Evolutionary conservation across 352 stramenopile species (phyloP).

Genomic region (Phytophthora hibernalis): DNA sequence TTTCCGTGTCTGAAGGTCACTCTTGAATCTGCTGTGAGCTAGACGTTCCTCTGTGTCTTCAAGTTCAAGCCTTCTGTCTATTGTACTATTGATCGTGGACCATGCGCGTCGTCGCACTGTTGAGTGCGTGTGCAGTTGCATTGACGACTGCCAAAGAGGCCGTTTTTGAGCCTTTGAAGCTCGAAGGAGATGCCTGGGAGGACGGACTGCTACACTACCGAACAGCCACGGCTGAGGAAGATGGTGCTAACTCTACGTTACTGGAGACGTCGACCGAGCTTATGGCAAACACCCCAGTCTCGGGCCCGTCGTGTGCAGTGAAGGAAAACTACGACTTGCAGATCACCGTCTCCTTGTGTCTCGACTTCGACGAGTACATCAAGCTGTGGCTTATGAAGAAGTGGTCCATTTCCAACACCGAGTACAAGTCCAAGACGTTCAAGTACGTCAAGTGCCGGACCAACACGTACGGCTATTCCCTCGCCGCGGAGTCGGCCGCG

Average conservation of each 20-base stretch:
- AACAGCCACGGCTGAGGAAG: background rate
- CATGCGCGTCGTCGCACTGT: constrained; percentile 4
- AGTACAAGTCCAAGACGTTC: constrained; percentile 4
- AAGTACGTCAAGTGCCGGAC: background rate
- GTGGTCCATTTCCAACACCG: constrained; percentile 19
- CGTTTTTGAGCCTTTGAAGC: background rate
- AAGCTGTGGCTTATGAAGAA: background rate
- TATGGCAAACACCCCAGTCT: background rate
- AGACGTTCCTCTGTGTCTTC: background rate
- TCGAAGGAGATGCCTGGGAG: constrained; percentile 1
- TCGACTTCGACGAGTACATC: background rate
- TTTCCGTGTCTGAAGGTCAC: too few relatives aligned
- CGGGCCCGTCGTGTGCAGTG: background rate
- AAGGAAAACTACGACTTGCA: constrained; percentile 1
- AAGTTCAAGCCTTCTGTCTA: too few relatives aligned
- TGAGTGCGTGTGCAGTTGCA: background rate
- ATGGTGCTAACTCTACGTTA: background rate
- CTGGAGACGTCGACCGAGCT: background rate
- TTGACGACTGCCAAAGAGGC: background rate
- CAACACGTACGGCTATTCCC: background rate
- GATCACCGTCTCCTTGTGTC: constrained; percentile 6
- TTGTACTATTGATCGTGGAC: background rate
- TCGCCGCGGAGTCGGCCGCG: background rate
- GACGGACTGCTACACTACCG: background rate
- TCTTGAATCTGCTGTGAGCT: background rate